Base-by-base conservation (phyloP, 768 basidiomycete species). In the Suillus ampliporus region DNA sequence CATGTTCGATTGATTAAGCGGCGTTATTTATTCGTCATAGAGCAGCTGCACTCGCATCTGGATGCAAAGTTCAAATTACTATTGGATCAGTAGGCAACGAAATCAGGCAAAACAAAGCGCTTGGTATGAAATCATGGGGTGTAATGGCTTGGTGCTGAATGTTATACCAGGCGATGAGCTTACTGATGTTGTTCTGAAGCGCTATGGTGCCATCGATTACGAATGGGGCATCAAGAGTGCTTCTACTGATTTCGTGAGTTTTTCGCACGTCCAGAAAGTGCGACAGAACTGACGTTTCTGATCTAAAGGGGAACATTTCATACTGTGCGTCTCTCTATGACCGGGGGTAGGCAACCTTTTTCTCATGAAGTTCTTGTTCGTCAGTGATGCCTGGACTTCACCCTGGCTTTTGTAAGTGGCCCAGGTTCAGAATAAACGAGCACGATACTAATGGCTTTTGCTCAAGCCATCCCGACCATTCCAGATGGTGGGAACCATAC, bases 401-500 rank as follows among this genome's bases (percentile, higher is more conserved):
- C 67, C 89, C 89, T 21, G 84, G 86, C 21, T 90, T 87, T 48
- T 57, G 43, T 40, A 14, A 21, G 61, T 67, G 54, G 11, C 31
- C 11, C 58, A 44, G 46, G 60, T 19, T 58, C 51, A 26, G 28
- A 19, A 56, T 17, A 28, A 31, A 64, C 50, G 26, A 31, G 37
- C 35, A 19, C 46, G 60, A 17, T 40, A 7, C 28, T 35, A 15
- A 57, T 38, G 23, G 5, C 8, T 40, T 26, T 57, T 21, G 31
- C 23, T 38, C 34, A 34, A 90, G 89, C 88, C 7, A 92, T 91
- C 48, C 90, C 90, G 1, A 90, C 88, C 0, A 77, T 84, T 46
- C 69, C 75, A 1, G 80, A 87, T 64, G 90, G 89, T n/a, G 89
- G 89, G 10, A 91, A 91, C 68, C 90, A 92, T 67, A 91, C 90